Base-by-base conservation (phyloP, 2,329 filamentous ascomycete genomes). In the Byssochlamys sp. region DNA sequence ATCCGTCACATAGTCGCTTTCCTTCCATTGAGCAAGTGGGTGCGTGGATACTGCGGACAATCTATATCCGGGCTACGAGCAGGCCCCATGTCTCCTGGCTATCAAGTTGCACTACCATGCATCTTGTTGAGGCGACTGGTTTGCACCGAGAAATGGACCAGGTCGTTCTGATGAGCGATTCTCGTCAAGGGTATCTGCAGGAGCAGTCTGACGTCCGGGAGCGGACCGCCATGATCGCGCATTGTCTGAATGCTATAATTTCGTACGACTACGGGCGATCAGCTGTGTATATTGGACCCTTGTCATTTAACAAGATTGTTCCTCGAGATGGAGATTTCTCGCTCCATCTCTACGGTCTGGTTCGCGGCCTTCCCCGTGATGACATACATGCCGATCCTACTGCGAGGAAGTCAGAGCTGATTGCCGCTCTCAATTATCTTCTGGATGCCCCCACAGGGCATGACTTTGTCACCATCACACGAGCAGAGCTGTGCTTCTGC, bases 61-160 rank as follows among this genome's bases (percentile, higher is more conserved):
- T 79, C 0, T 82, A 82, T 49, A 67, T 82, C 7, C 73, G 81
- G 2, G 69, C 77, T 2, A 78, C 79, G 0, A 77, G 73, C 4
- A 75, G 78, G 3, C 80, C 80, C 0, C 78, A 83, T 59, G 71
- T 74, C 0, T 73, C 78, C 1, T 83, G 80, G 80, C 75, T 83
- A 62, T 79, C 79, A 0, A 81, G 77, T 58, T 81, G 77, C 54
- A 78, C 73, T 0, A 68, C 78, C 9, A 81, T 83, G 78, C 81
- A 83, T 63, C 72, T 82, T 27, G 70, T 81, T 1, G 81, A 83
- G 61, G 78, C 80, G 7, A 75, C 78, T 28, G 65, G 66, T 0
- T 51, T 66, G 19, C 63, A 67, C 25, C 62, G 60, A 39, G 57
- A 58, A 2, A 56, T 60, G 6, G 61, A 65, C 4, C 57, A 29